phyloP scores from a whole-genome alignment of 768 basidiomycete genomes.

The Suillus sp. region DNA sequence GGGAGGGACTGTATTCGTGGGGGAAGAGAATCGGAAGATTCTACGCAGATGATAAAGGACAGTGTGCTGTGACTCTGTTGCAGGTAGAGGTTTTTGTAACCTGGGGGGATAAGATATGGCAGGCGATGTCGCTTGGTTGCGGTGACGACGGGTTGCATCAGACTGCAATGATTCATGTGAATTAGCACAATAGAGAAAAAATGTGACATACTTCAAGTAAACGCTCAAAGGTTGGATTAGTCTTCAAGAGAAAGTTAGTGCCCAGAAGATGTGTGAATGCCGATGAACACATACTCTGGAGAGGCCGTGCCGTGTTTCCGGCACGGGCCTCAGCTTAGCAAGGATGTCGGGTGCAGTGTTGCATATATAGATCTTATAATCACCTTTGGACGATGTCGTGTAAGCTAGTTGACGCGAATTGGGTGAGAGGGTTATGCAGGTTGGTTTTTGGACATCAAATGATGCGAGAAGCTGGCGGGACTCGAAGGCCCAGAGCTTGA shows the following conservation, averaged over 20 bases:
- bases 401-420: background rate
- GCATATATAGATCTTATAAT: background rate
- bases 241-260: background rate
- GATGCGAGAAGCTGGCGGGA: background rate
- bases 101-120: background rate
- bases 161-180: background rate
- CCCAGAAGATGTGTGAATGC: background rate
- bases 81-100: background rate
- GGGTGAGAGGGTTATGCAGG: background rate
- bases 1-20: background rate
- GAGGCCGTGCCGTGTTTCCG: background rate
- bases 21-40: background rate
- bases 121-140: background rate
- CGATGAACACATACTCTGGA: background rate
- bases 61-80: background rate
- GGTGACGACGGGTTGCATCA: background rate
- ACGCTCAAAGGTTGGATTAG: background rate
- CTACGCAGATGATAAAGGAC: background rate
- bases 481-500: background rate
- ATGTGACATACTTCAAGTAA: background rate
- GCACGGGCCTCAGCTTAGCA: background rate
- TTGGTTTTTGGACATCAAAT: background rate
- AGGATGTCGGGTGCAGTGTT: background rate
- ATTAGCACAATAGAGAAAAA: background rate
- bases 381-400: background rate